Base-by-base conservation (phyloP, 176 grass and related monocot genomes). In the Olyra latifolia region DNA sequence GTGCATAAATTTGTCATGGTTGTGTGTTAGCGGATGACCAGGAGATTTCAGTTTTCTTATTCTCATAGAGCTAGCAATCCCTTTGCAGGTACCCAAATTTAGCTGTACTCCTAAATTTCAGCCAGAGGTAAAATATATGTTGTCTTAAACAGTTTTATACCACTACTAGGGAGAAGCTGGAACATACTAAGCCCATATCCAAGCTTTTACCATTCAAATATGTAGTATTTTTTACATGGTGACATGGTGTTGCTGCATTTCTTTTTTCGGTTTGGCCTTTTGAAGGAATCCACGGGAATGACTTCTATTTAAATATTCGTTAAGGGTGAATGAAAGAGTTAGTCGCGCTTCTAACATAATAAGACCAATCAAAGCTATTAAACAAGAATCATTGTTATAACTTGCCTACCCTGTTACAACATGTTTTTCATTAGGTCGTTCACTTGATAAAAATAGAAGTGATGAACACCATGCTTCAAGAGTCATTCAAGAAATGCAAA, bases 181-280 rank as follows among this genome's bases (percentile, higher is more conserved):
- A 98, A 74, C 87, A 92, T 67, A 98, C n/a, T 66, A 88, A 93
- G 77, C 96, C 96, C 41, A 77, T 98, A 77, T 89, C 96, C 32
- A 98, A 98, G 69, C 95, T 98, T 89, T 85, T 98, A 62, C 90
- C 89, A 14, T 98, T 98, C 90, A 98, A 98, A 84, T 95, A 90
- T 66, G 95, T 95, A 91, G 92, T 98, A 87, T 98, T 98, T 86
- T 90, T 98, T 71, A 98, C 96, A n/a, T n/a, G n/a, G 92, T 98
- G 96, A 92, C 96, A 98, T 80, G 96, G 96, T 85, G 52, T 98
- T 83, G 89, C 89, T 83, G 87, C 92, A 58, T 93, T 98, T 87
- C 92, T 98, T 64, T 98, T 95, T 55, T 98, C 96, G 63, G 91
- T 89, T 68, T 88, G 96, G n/a, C 77, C 78, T 71, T 93, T 98